Percentiles rank a stretch among this genome's conserved stretches.
These are phyloP conservation scores for Adansonia rubrostipa DNA, from an alignment of 441 rosid species.

Conservation along the genomic window DNA sequence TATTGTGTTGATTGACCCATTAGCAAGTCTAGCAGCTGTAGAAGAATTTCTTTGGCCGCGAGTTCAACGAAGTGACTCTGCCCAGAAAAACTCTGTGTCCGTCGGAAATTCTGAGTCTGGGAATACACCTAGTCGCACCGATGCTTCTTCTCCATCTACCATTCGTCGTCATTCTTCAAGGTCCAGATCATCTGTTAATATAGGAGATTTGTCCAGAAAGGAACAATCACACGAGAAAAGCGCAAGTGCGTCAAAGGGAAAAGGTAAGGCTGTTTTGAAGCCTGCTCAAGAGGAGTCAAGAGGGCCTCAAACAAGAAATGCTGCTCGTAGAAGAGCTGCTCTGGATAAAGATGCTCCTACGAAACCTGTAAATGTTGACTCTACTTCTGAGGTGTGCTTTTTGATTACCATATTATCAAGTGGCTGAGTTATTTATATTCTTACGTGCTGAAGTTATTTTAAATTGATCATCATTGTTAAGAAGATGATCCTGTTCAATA, in stretches of 20 bases:
- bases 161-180: conserved; percentile 81
- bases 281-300: conserved; percentile 71
- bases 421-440: neutral
- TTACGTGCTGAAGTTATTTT: neutral
- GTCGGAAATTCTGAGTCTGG: conserved; percentile 74
- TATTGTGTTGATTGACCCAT: conserved; percentile 93
- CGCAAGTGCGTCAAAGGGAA: conserved; percentile 82
- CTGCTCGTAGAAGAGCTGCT: conserved; percentile 82
- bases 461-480: neutral
- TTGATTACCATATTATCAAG: neutral
- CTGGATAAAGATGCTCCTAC: conserved; percentile 76
- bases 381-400: conserved; percentile 86
- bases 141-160: conserved; percentile 71
- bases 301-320: conserved; percentile 98
- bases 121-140: conserved; percentile 66
- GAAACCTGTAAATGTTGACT: conserved; percentile 77
- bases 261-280: conserved; percentile 98
- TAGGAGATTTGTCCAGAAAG: conserved; percentile 73
- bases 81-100: conserved; percentile 70
- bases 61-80: conserved; percentile 88
- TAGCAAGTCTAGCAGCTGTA: conserved; percentile 94
- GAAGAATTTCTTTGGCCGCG: conserved; percentile 99
- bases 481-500: neutral
- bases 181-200: conserved; percentile 81
- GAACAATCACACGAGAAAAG: conserved; percentile 73